Evolutionary conservation across 2,329 filamentous ascomycete species (phyloP), one percentile per base, ranked within the genome.

Genomic region (Fusarium sp.): DNA sequence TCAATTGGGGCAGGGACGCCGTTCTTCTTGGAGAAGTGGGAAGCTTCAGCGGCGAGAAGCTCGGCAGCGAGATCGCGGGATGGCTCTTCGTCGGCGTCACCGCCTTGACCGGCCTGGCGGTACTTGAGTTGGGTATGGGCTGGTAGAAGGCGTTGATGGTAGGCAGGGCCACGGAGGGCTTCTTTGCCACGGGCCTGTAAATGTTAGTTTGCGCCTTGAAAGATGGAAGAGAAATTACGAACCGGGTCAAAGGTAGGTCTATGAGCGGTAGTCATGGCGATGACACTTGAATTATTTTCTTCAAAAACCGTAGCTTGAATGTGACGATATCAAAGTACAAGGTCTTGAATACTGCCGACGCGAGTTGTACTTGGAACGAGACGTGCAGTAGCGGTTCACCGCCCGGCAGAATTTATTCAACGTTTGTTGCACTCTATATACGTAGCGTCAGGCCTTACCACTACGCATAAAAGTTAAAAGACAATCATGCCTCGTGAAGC

Each of bases 241-340:
- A 93, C 91, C 65, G 95, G 95, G 76, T 99, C 95, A 74, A 99
- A 99, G 0, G 95, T 99, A 53, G 95, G 95, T 79, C 95, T 90
- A 67, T 89, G 87, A 37, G 87, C 87, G 77, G 82, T 85, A 65
- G 87, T 89, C 87, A 89, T 89, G 33, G 54, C 67, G 67, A 60
- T 23, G 49, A 6, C 27, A 31, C 33, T 38, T 52, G 37, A 19
- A 19, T 29, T 7, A 15, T 33, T 57, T 47, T 27, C 21, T 33
- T 43, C 23, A 46, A 39, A 19, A 36, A 48, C 32, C 29, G 23
- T 10, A 44, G 37, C 19, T 53, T 56, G 14, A 39, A 35, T 41
- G 29, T 32, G 46, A 31, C 4, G 45, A 49, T 29, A 17, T n/a
- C 8, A 32, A 25, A 35, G 13, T 44, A 49, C 15, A 19, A 49